A percentile compares a stretch with the other conserved stretches of the same genome.
phyloP scores from a whole-genome alignment of 2,329 filamentous ascomycete genomes.

The Bimuria novae-zelandiae region DNA sequence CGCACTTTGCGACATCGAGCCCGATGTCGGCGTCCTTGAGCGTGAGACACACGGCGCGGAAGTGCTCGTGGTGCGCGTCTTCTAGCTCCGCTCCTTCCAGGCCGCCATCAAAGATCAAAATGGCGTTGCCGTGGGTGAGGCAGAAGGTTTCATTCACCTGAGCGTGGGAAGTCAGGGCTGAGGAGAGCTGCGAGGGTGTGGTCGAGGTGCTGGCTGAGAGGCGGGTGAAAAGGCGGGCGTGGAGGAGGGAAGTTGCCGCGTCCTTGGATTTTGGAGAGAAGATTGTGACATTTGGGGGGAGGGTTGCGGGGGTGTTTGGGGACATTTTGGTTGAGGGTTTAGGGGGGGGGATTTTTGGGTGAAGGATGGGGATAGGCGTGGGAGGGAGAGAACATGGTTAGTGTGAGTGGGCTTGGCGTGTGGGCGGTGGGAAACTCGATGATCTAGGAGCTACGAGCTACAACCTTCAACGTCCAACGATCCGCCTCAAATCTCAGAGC shows the following conservation, averaged over 20 bases:
- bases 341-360: neutral
- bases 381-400: neutral
- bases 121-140: neutral
- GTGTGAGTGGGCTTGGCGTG: neutral
- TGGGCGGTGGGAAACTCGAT: neutral
- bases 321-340: neutral
- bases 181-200: neutral
- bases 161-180: neutral
- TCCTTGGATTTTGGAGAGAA: neutral
- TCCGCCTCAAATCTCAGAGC: neutral
- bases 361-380: neutral
- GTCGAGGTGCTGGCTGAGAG: neutral
- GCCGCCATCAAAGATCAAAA: slow-evolving; percentile 3
- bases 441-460: neutral
- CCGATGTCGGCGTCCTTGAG: slow-evolving; percentile 1
- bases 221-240: slow-evolving; percentile 1
- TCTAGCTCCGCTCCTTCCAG: neutral
- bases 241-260: neutral
- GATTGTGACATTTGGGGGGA: slow-evolving; percentile 3
- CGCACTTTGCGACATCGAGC: slow-evolving; percentile 3
- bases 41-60: slow-evolving; percentile 4
- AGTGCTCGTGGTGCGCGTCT: slow-evolving; percentile 2
- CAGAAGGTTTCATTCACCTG: neutral
- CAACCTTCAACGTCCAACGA: neutral
- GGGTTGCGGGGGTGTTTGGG: neutral